phyloP scores from a whole-genome alignment of 495 filamentous ascomycete genomes.

The Xylaria cubensis region DNA sequence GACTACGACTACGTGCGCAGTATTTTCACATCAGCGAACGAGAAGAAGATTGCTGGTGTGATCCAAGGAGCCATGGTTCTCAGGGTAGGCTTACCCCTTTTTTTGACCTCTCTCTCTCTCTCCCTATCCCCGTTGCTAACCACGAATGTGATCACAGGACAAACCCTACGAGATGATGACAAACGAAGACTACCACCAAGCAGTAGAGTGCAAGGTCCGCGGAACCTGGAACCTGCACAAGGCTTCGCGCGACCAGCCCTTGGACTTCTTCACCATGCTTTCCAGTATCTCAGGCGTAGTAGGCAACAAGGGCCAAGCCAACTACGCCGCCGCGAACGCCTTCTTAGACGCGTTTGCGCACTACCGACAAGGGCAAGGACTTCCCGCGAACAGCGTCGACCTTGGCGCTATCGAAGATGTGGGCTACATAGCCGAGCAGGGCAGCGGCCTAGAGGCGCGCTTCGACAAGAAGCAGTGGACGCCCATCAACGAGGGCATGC shows the following conservation, averaged over 20 bases:
- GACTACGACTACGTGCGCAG: constrained; percentile 33
- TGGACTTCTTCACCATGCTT: constrained; percentile 45
- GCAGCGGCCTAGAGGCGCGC: constrained; percentile 9
- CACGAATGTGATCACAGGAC: neutral
- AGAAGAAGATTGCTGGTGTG: constrained; percentile 36
- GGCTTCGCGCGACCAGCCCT: constrained; percentile 35
- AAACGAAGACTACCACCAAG: constrained; percentile 46
- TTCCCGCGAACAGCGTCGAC: constrained; percentile 28
- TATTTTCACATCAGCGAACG: constrained; percentile 8
- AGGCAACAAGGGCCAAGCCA: constrained; percentile 42
- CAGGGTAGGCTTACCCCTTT: constrained; percentile 30
- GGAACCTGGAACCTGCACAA: constrained; percentile 45
- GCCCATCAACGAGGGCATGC: constrained; percentile 40
- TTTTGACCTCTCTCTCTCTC: constrained; percentile 34
- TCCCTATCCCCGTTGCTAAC: too few species aligned
- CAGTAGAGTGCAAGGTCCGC: constrained; percentile 55
- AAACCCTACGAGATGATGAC: constrained; percentile 42
- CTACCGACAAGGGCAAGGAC: constrained; percentile 36
- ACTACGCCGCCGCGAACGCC: constrained; percentile 44
- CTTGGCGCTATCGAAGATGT: constrained; percentile 27
- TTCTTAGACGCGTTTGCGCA: constrained; percentile 37
- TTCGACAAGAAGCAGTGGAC: constrained; percentile 39
- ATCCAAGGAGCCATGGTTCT: constrained; percentile 48
- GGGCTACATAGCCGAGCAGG: constrained; percentile 33
- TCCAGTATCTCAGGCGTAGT: constrained; percentile 38